Percentiles rank a stretch among this genome's conserved stretches.
Conservation (phyloP, 495 filamentous ascomycete species). For the Parachaetomium inaequale region DNA sequence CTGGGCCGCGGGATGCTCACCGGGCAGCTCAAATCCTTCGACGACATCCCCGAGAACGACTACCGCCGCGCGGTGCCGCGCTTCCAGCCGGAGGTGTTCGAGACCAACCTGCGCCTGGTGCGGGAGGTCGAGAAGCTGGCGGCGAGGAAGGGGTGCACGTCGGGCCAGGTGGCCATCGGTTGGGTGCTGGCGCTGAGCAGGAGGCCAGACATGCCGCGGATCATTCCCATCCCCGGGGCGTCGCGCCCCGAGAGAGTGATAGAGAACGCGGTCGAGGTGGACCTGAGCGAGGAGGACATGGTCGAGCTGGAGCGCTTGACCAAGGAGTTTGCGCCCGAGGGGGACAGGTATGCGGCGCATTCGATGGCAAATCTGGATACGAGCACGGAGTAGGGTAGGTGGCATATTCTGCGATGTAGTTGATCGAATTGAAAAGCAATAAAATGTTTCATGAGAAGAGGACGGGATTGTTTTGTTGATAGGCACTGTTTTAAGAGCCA, state of each 20-base stretch:
- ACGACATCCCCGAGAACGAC: constrained; percentile 63
- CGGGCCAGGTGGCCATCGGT: constrained; percentile 70
- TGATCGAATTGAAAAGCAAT: background rate
- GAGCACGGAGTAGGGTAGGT: background rate
- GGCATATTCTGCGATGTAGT: background rate
- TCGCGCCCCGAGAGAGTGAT: constrained; percentile 44
- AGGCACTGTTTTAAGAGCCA: no score
- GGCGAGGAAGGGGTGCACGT: constrained; percentile 61
- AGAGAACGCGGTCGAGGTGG: constrained; percentile 50
- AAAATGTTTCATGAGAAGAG: background rate
- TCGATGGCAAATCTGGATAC: constrained; percentile 21
- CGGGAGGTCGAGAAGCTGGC: constrained; percentile 64
- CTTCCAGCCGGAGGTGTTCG: constrained; percentile 67
- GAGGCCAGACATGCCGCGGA: constrained; percentile 59
- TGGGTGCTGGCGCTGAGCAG: constrained; percentile 60
- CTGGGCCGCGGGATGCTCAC: constrained; percentile 44
- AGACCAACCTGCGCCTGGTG: constrained; percentile 71
- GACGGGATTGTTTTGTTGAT: background rate
- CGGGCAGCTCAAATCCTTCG: constrained; percentile 57
- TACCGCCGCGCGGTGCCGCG: constrained; percentile 53
- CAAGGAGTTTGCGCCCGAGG: constrained; percentile 37
- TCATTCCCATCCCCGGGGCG: constrained; percentile 82
- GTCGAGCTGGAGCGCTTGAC: constrained; percentile 45
- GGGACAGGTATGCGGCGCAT: constrained; percentile 37
- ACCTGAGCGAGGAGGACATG: constrained; percentile 48